Evolutionary conservation across 2,329 filamentous ascomycete species (phyloP), one percentile per base, ranked within the genome.

Genomic region (Teratosphaeriaceae sp.): DNA sequence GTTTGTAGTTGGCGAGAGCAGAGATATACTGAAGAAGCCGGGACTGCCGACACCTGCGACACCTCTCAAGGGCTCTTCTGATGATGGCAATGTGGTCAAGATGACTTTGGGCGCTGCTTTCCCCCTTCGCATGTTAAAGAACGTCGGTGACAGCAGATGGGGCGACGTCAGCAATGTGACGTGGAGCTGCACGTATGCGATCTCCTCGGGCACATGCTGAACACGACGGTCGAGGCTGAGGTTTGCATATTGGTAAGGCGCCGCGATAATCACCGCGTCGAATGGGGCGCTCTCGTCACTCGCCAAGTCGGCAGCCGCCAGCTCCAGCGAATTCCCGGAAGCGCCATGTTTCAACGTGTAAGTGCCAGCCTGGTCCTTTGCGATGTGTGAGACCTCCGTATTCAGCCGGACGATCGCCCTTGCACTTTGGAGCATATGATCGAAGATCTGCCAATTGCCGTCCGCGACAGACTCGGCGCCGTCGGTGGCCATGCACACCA

Each of bases 381-480:
- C 26, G 1, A 66, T 61, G 38, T 94, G 69, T 0, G 73, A 71
- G 1, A 96, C 83, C 0, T 77, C 72, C 0, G 83, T 85, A 55
- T 89, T 84, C 19, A 85, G 69, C 29, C 70, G 67, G 4, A 89
- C 51, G 0, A 70, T 64, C 0, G 85, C 80, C 2, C 73, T 67
- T 1, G 86, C 83, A 1, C 71, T 67, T 27, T 76, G 71, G 1
- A 90, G 69, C 84, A 96, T 94, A 34, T 74, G 69, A n/a, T 82
- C 75, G 59, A 98, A 98, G 42, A 98, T 95, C 55, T 79, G 81
- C 88, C 89, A 97, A 63, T 97, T 98, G 2, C 92, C 92, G 5
- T 88, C 88, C 12, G 77, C 65, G 1, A 97, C 76, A 15, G 84
- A 73, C 61, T 88, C 79, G 0, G 89, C 87, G 5, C 88, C 88